phyloP scores from a whole-genome alignment of 139 green algal species.

The Picochlorum sp. region DNA sequence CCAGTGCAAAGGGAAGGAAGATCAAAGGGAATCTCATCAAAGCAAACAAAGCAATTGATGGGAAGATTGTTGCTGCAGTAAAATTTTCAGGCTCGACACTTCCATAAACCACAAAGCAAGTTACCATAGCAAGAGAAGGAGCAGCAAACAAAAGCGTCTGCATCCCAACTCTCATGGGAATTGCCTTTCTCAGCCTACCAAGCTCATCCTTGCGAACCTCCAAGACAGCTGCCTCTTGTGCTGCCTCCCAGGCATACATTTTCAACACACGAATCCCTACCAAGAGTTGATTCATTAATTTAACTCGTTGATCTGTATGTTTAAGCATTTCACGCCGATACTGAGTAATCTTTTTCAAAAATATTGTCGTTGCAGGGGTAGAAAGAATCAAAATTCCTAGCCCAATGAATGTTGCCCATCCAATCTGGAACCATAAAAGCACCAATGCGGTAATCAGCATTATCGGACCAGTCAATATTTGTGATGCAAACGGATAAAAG shows the following conservation, averaged over 20 bases:
- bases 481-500: conserved; percentile 34
- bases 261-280: conserved; percentile 64
- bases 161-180: conserved; percentile 50
- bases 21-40: conserved; percentile 88
- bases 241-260: conserved; percentile 73
- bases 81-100: conserved; percentile 24
- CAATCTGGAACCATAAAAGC: conserved; percentile 76
- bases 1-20: conserved; percentile 73
- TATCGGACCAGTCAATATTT: conserved; percentile 39
- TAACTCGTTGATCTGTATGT: conserved; percentile 78
- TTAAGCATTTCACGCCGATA: conserved; percentile 54
- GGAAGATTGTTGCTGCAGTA: conserved; percentile 63
- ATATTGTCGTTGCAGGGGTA: conserved; percentile 49
- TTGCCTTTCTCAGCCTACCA: conserved; percentile 35
- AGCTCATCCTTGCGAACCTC: conserved; percentile 49
- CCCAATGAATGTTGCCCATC: conserved; percentile 80
- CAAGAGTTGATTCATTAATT: conserved; percentile 76
- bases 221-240: conserved; percentile 36
- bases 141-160: conserved; percentile 64
- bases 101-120: conserved; percentile 66
- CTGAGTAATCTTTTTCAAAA: conserved; percentile 55
- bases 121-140: conserved; percentile 65
- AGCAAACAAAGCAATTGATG: conserved; percentile 79
- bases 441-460: conserved; percentile 65
- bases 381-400: conserved; percentile 66